A percentile compares a stretch with the other conserved stretches of the same genome.
Evolutionary conservation across 768 basidiomycete genomes (phyloP).

Genomic region (Tulasnella sp.): DNA sequence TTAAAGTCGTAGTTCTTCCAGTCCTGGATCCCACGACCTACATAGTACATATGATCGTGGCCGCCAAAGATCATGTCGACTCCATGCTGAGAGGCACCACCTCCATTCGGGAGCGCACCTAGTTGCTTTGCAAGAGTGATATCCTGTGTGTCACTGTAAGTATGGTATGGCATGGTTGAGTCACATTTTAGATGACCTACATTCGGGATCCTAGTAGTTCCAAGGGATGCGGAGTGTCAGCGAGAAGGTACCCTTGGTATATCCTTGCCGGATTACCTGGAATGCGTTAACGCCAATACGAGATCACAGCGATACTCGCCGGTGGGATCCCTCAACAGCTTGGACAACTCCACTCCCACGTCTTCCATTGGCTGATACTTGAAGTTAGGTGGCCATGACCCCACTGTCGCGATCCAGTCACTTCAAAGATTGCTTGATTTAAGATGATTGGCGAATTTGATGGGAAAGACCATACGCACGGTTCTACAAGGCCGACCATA

Average conservation of each 20-base stretch:
- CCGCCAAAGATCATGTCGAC: constrained; percentile 79
- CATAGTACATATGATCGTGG: constrained; percentile 78
- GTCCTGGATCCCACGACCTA: constrained; percentile 45
- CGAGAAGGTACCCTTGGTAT: background rate
- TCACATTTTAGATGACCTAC: too few species aligned
- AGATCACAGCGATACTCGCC: constrained; percentile 66
- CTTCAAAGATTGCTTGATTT: constrained; percentile 29
- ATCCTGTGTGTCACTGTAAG: too few species aligned
- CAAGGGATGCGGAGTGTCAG: background rate
- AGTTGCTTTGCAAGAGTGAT: constrained; percentile 58
- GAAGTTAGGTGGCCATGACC: constrained; percentile 78
- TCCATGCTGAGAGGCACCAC: constrained; percentile 49
- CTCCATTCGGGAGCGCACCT: constrained; percentile 44
- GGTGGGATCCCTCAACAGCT: constrained; percentile 53
- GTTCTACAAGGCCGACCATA: constrained; percentile 76
- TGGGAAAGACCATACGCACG: constrained; percentile 36
- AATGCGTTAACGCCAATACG: constrained; percentile 78
- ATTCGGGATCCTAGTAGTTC: constrained; percentile 24
- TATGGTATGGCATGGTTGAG: too few species aligned
- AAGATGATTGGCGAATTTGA: background rate
- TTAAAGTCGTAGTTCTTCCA: constrained; percentile 60
- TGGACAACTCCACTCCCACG: constrained; percentile 61
- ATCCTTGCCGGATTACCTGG: constrained; percentile 45
- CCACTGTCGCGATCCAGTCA: constrained; percentile 80
- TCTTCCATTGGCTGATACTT: constrained; percentile 64